These are phyloP conservation scores for Gaeumannomyces tritici DNA, from an alignment of 2,329 filamentous ascomycete species.

Conservation along the genomic window DNA sequence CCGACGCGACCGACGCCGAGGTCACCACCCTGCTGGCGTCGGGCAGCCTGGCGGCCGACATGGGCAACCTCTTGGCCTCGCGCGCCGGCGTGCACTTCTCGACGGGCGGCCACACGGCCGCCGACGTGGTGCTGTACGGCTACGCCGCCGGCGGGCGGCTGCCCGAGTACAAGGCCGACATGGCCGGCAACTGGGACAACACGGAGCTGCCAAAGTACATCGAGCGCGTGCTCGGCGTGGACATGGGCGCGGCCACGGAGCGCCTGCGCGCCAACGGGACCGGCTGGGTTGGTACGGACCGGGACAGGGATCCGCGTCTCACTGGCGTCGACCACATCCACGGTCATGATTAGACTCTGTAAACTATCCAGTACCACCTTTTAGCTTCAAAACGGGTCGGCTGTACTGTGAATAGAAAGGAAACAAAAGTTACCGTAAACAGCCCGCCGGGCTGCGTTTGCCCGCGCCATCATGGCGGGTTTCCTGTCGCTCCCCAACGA, in stretches of 20 bases:
- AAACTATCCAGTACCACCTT: too few species aligned
- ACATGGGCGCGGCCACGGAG: constrained; percentile 15
- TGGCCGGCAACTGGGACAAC: constrained; percentile 20
- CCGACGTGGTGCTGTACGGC: constrained; percentile 25
- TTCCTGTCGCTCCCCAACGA: too few species aligned
- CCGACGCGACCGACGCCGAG: constrained; percentile 18
- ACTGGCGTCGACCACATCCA: background rate
- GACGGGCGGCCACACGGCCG: constrained; percentile 24
- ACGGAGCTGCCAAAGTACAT: constrained; percentile 18
- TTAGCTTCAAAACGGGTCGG: too few species aligned
- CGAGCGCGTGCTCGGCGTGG: constrained; percentile 16
- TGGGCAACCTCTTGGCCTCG: constrained; percentile 18
- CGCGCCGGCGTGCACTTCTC: constrained; percentile 13
- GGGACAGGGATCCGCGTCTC: background rate
- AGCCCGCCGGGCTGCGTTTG: too few species aligned
- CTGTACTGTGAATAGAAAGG: too few species aligned
- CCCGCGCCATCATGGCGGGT: too few species aligned
- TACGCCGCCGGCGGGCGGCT: constrained; percentile 15
- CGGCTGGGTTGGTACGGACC: background rate
- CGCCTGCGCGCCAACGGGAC: constrained; percentile 11
- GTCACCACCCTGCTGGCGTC: constrained; percentile 17
- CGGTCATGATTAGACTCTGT: background rate
- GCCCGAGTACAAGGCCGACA: constrained; percentile 12
- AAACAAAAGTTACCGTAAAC: too few species aligned
- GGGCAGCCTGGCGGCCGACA: constrained; percentile 14